Evolutionary conservation across 371 early-diverging fungal genomes (phyloP).

Genomic region (Mucor plumbeus): DNA sequence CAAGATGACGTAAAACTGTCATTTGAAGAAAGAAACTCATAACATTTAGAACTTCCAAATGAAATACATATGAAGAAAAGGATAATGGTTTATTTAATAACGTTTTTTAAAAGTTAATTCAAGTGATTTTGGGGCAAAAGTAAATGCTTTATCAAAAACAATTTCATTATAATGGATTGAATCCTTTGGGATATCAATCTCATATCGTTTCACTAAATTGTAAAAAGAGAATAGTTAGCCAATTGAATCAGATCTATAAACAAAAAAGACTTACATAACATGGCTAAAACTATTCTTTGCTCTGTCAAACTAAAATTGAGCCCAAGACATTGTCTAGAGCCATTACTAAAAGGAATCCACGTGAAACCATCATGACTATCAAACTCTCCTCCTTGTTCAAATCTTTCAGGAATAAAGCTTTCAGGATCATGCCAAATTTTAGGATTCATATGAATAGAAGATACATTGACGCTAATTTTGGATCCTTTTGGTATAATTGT

Average conservation of each 20-base stretch:
- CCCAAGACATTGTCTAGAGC: constrained; percentile 41
- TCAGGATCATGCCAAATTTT: constrained; percentile 27
- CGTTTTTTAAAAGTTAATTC: constrained; percentile 23
- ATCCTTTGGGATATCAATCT: constrained; percentile 29
- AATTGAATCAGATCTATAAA: background rate
- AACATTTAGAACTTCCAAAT: too few relatives aligned
- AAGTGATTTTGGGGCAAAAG: constrained; percentile 18
- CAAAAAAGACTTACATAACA: constrained; percentile 32
- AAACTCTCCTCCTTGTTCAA: constrained; percentile 12
- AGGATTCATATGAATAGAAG: constrained; percentile 37
- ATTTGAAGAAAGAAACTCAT: too few relatives aligned
- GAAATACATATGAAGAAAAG: too few relatives aligned
- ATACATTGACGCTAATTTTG: constrained; percentile 36
- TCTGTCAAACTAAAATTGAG: constrained; percentile 37
- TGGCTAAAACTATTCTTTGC: constrained; percentile 34
- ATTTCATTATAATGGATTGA: constrained; percentile 32
- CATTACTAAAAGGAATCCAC: constrained; percentile 42
- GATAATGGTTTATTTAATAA: constrained; percentile 4
- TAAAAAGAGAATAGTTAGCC: background rate
- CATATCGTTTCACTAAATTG: constrained; percentile 36
- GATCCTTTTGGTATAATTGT: constrained; percentile 52
- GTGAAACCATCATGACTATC: constrained; percentile 11
- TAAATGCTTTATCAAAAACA: constrained; percentile 18
- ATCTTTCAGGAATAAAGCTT: constrained; percentile 34
- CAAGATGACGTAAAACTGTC: too few relatives aligned